Evolutionary conservation across 371 early-diverging fungal species (phyloP), one percentile per base, ranked within the genome.

Genomic region (Mortierella sp.): DNA sequence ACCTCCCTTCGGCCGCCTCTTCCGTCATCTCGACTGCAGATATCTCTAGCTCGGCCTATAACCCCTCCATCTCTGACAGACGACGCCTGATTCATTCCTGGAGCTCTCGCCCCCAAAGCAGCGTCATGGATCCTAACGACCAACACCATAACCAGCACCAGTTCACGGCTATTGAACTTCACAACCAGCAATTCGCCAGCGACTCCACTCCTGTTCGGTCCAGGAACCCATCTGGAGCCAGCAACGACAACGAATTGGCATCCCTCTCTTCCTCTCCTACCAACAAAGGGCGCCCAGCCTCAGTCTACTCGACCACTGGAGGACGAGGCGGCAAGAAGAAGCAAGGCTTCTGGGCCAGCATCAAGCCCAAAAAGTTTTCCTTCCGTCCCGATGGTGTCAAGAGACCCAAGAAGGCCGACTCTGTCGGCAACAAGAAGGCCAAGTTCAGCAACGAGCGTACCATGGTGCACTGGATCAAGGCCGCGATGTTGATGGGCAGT

Each of bases 401-500:
- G 11, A 75, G 56, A 32, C 75, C 70, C 24, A 11, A 16, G 14
- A 77, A 65, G 41, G 32, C 78, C 0, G 14, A 82, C 46, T 77
- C 82, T 71, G 18, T 71, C 38, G 78, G 75, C 3, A 75, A 82
- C 72, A 77, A 77, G 48, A 83, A 76, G 71, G 74, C 79, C 43
- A 79, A 72, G 74, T 83, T 79, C 70, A 78, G 76, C 18, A 79
- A 76, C 46, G 79, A 83, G 74, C 72, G 83, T 4, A 79, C 74
- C 8, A 72, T 76, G 74, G 63, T 75, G n/a, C 76, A 79, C 41
- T 83, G 83, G 83, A 79, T 83, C 29, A 79, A 83, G 51, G 55
- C 76, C 12, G 58, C 79, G 11, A 56, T 83, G 72, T 24, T 75
- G 44, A 32, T 82, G 27, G 83, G 83, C 27, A 44, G 72, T 41